Base-by-base conservation (phyloP, 2,329 filamentous ascomycete genomes). In the Nothophoma quercina region DNA sequence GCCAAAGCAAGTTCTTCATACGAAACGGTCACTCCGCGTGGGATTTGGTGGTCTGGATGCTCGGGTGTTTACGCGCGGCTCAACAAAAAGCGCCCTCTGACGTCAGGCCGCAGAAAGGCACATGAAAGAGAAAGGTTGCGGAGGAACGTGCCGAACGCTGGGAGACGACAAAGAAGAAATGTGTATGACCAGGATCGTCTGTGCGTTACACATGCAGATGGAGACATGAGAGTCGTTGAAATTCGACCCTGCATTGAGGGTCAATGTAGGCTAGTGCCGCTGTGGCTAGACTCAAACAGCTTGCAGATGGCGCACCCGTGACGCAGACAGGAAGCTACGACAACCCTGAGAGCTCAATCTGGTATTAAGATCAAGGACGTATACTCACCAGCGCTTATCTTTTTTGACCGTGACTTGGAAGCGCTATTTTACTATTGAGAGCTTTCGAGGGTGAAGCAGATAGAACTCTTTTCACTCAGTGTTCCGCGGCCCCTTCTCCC, bases 21-120 rank as follows among this genome's bases (percentile, higher is more conserved):
- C 26, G 18, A 43, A 19, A 28, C 26, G 7, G 7, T 16, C 26
- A 10, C 39, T 42, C 38, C n/a, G 42, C 36, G 45, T 18, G 32
- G 18, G 4, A 19, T 30, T 26, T 42, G 33, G 43, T 19, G 50
- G 50, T 53, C 51, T 50, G 51, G 45, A 55, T 34, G 40, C 40
- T 38, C 39, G 33, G 38, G 21, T 46, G 46, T 16, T 19, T 45
- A 44, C 28, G 48, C 44, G 42, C 56, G 42, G 54, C 59, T 63
- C 65, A 67, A 65, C 63, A 67, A 56, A 45, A 45, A 54, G 51
- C 59, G 43, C 33, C 51, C 40, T 34, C 50, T 70, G 67, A 69
- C 67, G 67, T 69, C 59, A 68, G 40, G 46, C 36, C 28, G 33
- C 48, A 36, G 43, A 18, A 8, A 38, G 5, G 12, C 10, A n/a